A percentile compares a stretch with the other conserved stretches of the same genome.
phyloP scores from a whole-genome alignment of 345 rosid species.

The Gossypium longicalyx region DNA sequence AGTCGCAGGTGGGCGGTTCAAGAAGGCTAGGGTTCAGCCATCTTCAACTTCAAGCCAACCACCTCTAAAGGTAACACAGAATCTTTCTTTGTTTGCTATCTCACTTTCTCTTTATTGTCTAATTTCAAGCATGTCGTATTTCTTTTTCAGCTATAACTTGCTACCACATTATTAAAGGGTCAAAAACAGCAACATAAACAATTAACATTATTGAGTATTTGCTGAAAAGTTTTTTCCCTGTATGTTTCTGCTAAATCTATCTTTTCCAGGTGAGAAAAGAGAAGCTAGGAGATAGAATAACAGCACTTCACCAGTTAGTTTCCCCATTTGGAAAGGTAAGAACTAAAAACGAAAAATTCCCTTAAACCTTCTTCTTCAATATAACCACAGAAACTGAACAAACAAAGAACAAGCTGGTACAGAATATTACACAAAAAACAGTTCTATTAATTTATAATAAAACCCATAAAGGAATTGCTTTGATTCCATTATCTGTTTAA shows the following conservation, averaged over 20 bases:
- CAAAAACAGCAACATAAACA: not conserved
- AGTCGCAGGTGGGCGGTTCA: slow-evolving; percentile 32
- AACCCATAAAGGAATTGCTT: slow-evolving; percentile 14
- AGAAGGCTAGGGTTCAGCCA: slow-evolving; percentile 54
- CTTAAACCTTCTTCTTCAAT: not conserved
- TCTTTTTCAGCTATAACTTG: not conserved
- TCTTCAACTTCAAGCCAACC: slow-evolving; percentile 33
- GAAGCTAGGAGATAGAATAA: slow-evolving; percentile 46
- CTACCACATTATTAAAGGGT: not conserved
- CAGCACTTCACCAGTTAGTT: slow-evolving; percentile 51
- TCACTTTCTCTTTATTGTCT: slow-evolving; percentile 15
- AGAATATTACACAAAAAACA: not conserved
- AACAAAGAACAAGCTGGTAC: not conserved
- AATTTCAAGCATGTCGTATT: slow-evolving; percentile 21
- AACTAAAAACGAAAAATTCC: not conserved
- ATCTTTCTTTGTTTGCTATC: not conserved
- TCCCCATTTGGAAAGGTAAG: slow-evolving; percentile 55
- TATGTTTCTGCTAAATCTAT: not conserved
- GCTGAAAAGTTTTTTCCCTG: not conserved
- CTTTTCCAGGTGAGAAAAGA: slow-evolving; percentile 41
- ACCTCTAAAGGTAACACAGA: slow-evolving; percentile 28
- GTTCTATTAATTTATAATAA: slow-evolving; percentile 9
- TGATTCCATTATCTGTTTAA: not conserved
- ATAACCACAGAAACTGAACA: not conserved
- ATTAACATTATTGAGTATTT: not conserved